Evolutionary conservation across 306 rosid genomes (phyloP).

Genomic region (Carpinus fangiana): DNA sequence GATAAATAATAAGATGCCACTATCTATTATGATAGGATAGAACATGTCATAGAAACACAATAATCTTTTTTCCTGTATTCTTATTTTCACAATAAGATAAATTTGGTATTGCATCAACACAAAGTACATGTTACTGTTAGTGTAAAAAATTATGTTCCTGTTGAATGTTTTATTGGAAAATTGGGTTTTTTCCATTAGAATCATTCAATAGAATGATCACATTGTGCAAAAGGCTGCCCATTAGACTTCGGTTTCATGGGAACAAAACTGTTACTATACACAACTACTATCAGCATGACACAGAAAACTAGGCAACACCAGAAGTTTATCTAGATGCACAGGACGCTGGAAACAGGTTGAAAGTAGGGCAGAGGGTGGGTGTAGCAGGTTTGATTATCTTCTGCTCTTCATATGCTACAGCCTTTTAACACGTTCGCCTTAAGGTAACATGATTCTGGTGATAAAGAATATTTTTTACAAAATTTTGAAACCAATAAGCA

Average conservation of each 20-base stretch:
- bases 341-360: no score
- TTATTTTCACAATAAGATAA: neutral
- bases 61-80: neutral
- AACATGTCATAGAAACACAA: neutral
- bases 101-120: neutral
- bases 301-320: neutral
- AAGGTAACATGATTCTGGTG: neutral
- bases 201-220: constrained; percentile 1
- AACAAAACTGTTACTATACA: constrained; percentile 3
- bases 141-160: neutral
- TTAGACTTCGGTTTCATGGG: neutral
- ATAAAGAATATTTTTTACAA: neutral
- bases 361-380: no score
- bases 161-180: neutral
- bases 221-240: neutral
- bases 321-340: no score
- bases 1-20: neutral
- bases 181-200: neutral
- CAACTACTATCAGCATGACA: neutral
- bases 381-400: no score
- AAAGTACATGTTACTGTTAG: neutral
- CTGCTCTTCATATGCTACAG: neutral
- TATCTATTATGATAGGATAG: neutral
- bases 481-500: neutral
- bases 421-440: neutral